phyloP scores from a whole-genome alignment of 2,329 filamentous ascomycete species.

The Ascochyta rabiei region DNA sequence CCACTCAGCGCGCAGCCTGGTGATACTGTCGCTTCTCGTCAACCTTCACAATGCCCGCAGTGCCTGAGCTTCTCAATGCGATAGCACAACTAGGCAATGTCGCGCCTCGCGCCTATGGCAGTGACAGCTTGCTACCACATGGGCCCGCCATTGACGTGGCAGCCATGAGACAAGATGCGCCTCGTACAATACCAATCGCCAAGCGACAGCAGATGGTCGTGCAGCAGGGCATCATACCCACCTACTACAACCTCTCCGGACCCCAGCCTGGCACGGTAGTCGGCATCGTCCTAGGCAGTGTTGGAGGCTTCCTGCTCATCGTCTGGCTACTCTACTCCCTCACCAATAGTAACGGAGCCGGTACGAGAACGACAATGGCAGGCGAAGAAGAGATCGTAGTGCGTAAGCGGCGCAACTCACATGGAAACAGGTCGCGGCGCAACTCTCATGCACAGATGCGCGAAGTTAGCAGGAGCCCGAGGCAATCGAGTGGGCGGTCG shows the following conservation, averaged over 20 bases:
- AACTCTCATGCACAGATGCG: slow-evolving; percentile 42
- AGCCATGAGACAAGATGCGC: slow-evolving; percentile 18
- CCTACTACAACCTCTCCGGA: slow-evolving; percentile 63
- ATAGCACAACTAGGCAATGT: slow-evolving; percentile 32
- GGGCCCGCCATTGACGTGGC: slow-evolving; percentile 24
- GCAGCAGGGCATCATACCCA: slow-evolving; percentile 59
- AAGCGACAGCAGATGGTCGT: slow-evolving; percentile 29
- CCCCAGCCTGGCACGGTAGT: slow-evolving; percentile 63
- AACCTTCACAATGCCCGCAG: slow-evolving; percentile 34
- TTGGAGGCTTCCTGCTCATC: slow-evolving; percentile 60
- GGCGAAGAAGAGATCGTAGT: slow-evolving; percentile 66
- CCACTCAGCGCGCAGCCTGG: slow-evolving; percentile 15
- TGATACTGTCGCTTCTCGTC: slow-evolving; percentile 17
- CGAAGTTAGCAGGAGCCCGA: slow-evolving; percentile 47
- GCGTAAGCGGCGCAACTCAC: slow-evolving; percentile 38
- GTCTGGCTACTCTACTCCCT: slow-evolving; percentile 58
- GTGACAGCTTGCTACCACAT: slow-evolving; percentile 23
- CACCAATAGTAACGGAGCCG: slow-evolving; percentile 36
- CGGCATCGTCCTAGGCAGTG: slow-evolving; percentile 64
- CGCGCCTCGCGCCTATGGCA: slow-evolving; percentile 24
- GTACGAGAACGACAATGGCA: slow-evolving; percentile 48
- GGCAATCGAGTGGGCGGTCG: slow-evolving; percentile 38
- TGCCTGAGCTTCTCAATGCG: slow-evolving; percentile 28
- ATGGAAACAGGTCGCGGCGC: slow-evolving; percentile 40
- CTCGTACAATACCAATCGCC: slow-evolving; percentile 17